Base-by-base conservation (phyloP, 805 yeast genomes). In the Sugiyamaella americana region DNA sequence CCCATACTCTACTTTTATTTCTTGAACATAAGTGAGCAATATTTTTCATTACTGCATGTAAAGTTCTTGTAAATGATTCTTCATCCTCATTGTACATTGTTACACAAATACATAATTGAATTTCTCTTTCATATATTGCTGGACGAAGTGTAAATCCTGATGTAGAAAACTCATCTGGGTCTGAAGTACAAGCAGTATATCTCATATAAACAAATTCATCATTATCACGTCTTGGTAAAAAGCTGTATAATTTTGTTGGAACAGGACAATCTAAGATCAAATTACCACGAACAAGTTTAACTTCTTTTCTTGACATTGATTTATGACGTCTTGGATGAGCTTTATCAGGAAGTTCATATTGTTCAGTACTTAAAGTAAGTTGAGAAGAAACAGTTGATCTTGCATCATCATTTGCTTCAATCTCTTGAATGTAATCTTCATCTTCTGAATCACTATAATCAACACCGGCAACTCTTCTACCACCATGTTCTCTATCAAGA, bases 71-170 rank as follows among this genome's bases (percentile, higher is more conserved):
- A 63, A 93, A 79, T 2, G 94, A 77, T 45, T 74, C 73, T 63
- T 89, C 96, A 64, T 87, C 95, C 67, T 93, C 99, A 60, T 93
- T 93, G 69, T 91, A 93, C 98, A 93, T 91, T 26, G 98, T 93
- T 55, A 93, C 79, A 67, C 98, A 89, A 43, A 93, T 78, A 39
- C 85, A 88, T 34, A 93, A 70, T 67, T 94, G 98, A 23, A 93
- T 91, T 58, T 88, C 96, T 62, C 98, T 79, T 54, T 85, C 87
- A 61, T 80, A 76, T 53, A 87, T 91, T 4, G 87, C 83, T 5
- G 95, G 84, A 57, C 98, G 76, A 43, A 93, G 69, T 1, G 89
- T 81, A 66, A 89, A 93, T 0, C 98, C 98, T 41, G 77, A 78
- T 2, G 70, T 72, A 16, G 78, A 77, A 61, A 86, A 93, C 30